Conservation (phyloP, 2,329 filamentous ascomycete genomes). For the Neurospora crassa region DNA sequence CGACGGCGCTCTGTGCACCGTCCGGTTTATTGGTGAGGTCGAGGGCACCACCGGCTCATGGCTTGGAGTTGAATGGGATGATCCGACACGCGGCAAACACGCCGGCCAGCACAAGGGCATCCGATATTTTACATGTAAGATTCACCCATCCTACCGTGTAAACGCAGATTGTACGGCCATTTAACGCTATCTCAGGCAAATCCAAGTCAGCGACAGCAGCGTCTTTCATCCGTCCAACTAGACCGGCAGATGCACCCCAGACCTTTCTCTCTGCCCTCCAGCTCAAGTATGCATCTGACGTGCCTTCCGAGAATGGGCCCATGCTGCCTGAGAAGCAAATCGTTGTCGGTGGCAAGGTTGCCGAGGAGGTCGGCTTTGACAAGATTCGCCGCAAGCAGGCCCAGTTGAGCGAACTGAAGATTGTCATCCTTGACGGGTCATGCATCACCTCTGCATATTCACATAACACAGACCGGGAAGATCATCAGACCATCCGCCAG, state of each 20-base stretch:
- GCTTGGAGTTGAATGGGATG: slow-evolving; percentile 97
- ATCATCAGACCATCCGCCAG: slow-evolving; percentile 30
- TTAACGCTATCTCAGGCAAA: slow-evolving; percentile 37
- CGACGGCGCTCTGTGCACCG: slow-evolving; percentile 67
- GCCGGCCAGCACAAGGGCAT: slow-evolving; percentile 71
- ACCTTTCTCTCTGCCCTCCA: slow-evolving; percentile 72
- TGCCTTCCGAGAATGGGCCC: slow-evolving; percentile 20
- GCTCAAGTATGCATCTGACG: slow-evolving; percentile 70
- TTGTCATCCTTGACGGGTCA: slow-evolving; percentile 74
- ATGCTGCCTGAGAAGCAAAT: slow-evolving; percentile 42
- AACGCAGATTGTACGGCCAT: not conserved
- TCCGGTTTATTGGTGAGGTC: slow-evolving; percentile 73
- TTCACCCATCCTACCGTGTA: not conserved
- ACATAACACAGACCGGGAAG: slow-evolving; percentile 19
- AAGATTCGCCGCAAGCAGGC: slow-evolving; percentile 79
- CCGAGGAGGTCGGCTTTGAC: slow-evolving; percentile 90
- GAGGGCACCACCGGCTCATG: slow-evolving; percentile 68
- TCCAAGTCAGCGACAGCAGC: slow-evolving; percentile 59
- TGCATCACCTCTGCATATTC: slow-evolving; percentile 38
- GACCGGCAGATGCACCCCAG: slow-evolving; percentile 56
- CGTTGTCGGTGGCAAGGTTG: slow-evolving; percentile 67
- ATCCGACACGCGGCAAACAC: slow-evolving; percentile 78
- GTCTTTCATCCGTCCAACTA: slow-evolving; percentile 76
- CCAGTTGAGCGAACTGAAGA: slow-evolving; percentile 64
- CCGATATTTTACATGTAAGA: slow-evolving; percentile 73